Conservation (phyloP, 202 grass and related monocot genomes). For the Digitaria exilis region DNA sequence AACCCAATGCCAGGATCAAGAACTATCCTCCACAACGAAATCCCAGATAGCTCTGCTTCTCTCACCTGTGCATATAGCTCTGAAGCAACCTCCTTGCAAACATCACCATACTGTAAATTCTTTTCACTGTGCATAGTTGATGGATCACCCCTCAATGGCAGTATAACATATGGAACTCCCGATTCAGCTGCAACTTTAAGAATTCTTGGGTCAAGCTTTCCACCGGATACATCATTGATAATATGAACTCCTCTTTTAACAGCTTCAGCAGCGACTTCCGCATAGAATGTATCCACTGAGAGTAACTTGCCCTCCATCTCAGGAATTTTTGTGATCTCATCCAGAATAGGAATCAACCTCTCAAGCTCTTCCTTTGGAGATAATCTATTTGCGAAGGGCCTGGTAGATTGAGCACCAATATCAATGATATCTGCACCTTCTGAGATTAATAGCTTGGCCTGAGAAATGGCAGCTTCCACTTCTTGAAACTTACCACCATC, state of each 20-base stretch:
- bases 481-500: conserved; percentile 78
- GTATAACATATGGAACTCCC: conserved; percentile 73
- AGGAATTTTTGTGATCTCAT: conserved; percentile 59
- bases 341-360: conserved; percentile 74
- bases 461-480: conserved; percentile 60
- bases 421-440: conserved; percentile 90
- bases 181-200: conserved; percentile 67
- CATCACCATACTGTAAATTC: conserved; percentile 74
- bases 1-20: conserved; percentile 89
- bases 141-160: conserved; percentile 91
- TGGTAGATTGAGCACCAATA: conserved; percentile 90
- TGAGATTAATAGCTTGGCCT: conserved; percentile 65
- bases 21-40: conserved; percentile 86
- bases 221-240: conserved; percentile 84
- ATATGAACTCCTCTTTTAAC: conserved; percentile 76
- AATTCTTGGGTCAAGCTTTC: conserved; percentile 72
- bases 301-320: conserved; percentile 75
- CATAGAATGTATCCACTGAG: conserved; percentile 85
- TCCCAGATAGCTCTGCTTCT: conserved; percentile 66
- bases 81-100: conserved; percentile 74
- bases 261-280: conserved; percentile 72
- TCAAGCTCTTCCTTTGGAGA: conserved; percentile 75
- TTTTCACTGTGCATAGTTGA: conserved; percentile 80
- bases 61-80: conserved; percentile 64
- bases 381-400: conserved; percentile 67